phyloP scores from a whole-genome alignment of 108 stramenopile species.

The Fistulifera solaris region DNA sequence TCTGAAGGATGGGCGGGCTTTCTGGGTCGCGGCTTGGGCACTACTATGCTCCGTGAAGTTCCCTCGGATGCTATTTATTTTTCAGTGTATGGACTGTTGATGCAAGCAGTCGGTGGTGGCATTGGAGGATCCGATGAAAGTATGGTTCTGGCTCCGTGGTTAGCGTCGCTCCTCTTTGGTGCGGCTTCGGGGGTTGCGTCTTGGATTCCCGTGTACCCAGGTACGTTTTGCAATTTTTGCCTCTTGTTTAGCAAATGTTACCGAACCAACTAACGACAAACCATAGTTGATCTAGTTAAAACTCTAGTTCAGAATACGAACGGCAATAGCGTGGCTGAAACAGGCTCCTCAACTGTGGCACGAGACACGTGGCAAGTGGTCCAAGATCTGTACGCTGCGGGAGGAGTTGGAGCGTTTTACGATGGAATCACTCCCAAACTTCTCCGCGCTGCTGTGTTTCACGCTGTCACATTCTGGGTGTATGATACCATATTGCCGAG shows the following conservation, averaged over 20 bases:
- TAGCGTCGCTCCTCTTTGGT: conserved; percentile 39
- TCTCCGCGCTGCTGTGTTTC: conserved; percentile 47
- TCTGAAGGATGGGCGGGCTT: conserved; percentile 36
- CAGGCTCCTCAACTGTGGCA: conserved; percentile 6
- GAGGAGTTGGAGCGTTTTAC: conserved; percentile 33
- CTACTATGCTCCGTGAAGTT: conserved; percentile 38
- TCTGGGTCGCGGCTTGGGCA: conserved; percentile 28
- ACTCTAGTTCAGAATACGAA: conserved; percentile 39
- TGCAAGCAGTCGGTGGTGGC: background rate
- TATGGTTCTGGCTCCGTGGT: too few species aligned
- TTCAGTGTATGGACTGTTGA: conserved; percentile 34
- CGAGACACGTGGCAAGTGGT: conserved; percentile 24
- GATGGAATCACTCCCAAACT: conserved; percentile 45
- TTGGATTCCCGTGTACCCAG: conserved; percentile 60
- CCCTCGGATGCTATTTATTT: conserved; percentile 46
- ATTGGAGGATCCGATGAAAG: background rate
- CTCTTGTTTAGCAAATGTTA: too few species aligned
- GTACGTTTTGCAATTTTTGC: too few species aligned
- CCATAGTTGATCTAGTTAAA: conserved; percentile 61
- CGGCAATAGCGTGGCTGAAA: too few species aligned
- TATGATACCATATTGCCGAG: too few species aligned
- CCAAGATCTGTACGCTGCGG: conserved; percentile 26
- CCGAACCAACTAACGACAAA: too few species aligned
- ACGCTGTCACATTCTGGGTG: conserved; percentile 53
- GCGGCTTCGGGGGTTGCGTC: conserved; percentile 38